Percentiles rank a stretch among this genome's conserved stretches.
Evolutionary conservation across 2,329 filamentous ascomycete species (phyloP).

Genomic region (Fusarium sp.): DNA sequence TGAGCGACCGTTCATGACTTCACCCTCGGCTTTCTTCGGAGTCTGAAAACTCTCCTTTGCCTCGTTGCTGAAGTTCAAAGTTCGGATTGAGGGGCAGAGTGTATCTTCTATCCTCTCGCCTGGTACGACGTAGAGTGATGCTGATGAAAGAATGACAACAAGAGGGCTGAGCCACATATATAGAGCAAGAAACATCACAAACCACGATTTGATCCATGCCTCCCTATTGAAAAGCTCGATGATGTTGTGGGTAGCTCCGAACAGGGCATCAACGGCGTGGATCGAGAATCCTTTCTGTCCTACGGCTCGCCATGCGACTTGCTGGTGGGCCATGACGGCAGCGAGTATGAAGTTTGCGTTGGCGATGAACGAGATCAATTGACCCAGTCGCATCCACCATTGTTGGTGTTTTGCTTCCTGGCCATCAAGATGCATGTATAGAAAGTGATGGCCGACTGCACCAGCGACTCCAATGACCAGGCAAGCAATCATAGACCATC

Average conservation of each 20-base stretch:
- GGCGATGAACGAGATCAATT: slow-evolving; percentile 16
- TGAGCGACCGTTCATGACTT: slow-evolving; percentile 18
- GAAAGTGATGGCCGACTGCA: slow-evolving; percentile 8
- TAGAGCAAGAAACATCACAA: slow-evolving; percentile 36
- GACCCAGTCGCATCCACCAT: slow-evolving; percentile 23
- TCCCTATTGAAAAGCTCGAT: slow-evolving; percentile 30
- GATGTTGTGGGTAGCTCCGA: slow-evolving; percentile 23
- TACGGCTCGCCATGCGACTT: slow-evolving; percentile 22
- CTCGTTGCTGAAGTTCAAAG: slow-evolving; percentile 37
- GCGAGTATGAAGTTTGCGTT: slow-evolving; percentile 28
- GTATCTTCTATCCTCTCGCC: background rate
- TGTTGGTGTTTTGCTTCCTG: slow-evolving; percentile 18
- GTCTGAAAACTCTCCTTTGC: slow-evolving; percentile 12
- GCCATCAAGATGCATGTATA: slow-evolving; percentile 10
- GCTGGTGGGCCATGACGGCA: slow-evolving; percentile 20
- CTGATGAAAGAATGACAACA: slow-evolving; percentile 34
- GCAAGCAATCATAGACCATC: slow-evolving; percentile 27
- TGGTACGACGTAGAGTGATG: slow-evolving; percentile 19
- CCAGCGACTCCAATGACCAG: slow-evolving; percentile 5
- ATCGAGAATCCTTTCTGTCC: slow-evolving; percentile 16
- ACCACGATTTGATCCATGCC: slow-evolving; percentile 34
- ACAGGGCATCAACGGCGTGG: slow-evolving; percentile 28
- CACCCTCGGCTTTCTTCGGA: background rate
- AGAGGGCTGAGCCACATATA: slow-evolving; percentile 35
- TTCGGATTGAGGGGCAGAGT: slow-evolving; percentile 27